Conservation (phyloP, 345 rosid genomes). For the Salix brachista region DNA sequence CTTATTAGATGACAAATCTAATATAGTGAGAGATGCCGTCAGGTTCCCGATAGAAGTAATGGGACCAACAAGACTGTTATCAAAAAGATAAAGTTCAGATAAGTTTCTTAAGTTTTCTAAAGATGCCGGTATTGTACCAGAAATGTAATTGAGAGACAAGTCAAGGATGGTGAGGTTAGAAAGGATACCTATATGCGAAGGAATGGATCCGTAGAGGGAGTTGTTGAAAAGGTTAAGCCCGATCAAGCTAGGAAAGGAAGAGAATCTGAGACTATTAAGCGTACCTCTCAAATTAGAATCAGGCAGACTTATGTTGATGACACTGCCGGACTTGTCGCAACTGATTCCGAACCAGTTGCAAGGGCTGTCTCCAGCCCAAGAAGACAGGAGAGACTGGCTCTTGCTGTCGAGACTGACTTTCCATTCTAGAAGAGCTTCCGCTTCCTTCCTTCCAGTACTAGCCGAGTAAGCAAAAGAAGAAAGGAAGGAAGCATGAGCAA, state of each 20-base stretch:
- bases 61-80: background rate
- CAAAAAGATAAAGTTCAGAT: accelerated
- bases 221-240: background rate
- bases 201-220: conserved; percentile 19
- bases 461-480: background rate
- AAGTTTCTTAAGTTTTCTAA: background rate
- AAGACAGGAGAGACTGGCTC: conserved; percentile 1
- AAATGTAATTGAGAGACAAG: background rate
- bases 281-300: background rate
- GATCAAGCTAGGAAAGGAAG: conserved; percentile 9
- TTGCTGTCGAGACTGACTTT: conserved; percentile 13
- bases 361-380: conserved; percentile 9
- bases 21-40: background rate
- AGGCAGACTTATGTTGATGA: conserved; percentile 3
- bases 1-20: background rate
- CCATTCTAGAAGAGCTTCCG: conserved; percentile 20
- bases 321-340: conserved; percentile 5
- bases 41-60: background rate
- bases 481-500: background rate
- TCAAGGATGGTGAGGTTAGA: conserved; percentile 16
- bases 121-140: background rate
- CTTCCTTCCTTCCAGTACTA: background rate
- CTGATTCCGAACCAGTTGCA: conserved; percentile 18
- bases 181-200: conserved; percentile 17
- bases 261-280: conserved; percentile 12